These are phyloP conservation scores for Neopestalotiopsis sp. DNA, from an alignment of 2,329 filamentous ascomycete genomes.

Conservation along the genomic window DNA sequence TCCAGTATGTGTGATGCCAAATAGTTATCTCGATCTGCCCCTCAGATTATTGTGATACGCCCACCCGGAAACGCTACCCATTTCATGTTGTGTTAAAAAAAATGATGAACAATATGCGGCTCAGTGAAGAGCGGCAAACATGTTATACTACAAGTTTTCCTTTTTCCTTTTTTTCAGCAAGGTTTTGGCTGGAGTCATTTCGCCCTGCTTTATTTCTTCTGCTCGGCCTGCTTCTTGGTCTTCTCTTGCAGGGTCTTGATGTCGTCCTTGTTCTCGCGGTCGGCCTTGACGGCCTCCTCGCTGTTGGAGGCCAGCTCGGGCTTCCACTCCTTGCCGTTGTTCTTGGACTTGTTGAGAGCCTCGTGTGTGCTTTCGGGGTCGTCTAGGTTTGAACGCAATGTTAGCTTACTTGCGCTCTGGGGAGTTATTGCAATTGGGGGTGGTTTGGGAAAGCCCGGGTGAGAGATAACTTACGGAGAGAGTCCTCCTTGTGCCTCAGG, in stretches of 20 bases:
- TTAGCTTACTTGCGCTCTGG: neutral
- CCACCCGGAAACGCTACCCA: neutral
- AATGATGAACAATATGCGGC: neutral
- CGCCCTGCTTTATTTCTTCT: conserved; percentile 46
- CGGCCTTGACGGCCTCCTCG: conserved; percentile 78
- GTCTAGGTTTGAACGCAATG: neutral
- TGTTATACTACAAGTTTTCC: neutral
- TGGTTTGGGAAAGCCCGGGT: neutral
- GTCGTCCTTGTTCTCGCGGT: conserved; percentile 53
- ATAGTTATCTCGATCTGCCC: neutral
- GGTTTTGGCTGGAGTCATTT: conserved; percentile 51
- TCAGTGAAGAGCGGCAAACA: neutral
- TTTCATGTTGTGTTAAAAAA: neutral
- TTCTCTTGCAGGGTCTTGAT: conserved; percentile 60
- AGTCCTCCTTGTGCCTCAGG: conserved; percentile 23
- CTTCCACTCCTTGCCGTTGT: conserved; percentile 76
- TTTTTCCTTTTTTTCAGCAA: conserved; percentile 36
- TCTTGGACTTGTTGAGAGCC: conserved; percentile 68
- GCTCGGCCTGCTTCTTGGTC: conserved; percentile 59
- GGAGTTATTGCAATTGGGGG: neutral
- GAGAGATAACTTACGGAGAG: conserved; percentile 15
- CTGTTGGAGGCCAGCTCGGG: conserved; percentile 77
- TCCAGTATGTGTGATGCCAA: too few relatives aligned
- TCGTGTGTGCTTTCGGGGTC: conserved; percentile 32
- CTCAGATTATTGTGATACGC: neutral